Evolutionary conservation across 2,329 filamentous ascomycete genomes (phyloP).

Genomic region (Fusarium tupiense): DNA sequence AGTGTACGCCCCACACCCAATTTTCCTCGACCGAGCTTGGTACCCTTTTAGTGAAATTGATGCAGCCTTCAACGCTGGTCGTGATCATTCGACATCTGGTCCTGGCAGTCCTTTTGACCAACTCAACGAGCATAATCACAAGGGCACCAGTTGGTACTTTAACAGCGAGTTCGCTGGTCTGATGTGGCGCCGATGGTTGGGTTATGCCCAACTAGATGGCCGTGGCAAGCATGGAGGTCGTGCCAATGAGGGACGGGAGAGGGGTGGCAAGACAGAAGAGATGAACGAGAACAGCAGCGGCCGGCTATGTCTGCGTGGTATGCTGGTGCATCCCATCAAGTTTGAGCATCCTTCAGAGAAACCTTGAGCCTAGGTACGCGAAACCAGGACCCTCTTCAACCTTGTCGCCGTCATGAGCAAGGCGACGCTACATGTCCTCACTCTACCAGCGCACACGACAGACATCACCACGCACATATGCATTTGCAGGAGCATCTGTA

Average conservation of each 20-base stretch:
- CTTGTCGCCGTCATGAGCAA: conserved; percentile 44
- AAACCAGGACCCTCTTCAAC: neutral
- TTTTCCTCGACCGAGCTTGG: conserved; percentile 83
- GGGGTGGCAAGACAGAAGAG: conserved; percentile 64
- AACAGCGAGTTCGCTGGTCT: conserved; percentile 79
- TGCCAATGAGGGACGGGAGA: conserved; percentile 57
- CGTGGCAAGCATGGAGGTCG: conserved; percentile 60
- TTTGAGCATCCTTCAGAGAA: conserved; percentile 63
- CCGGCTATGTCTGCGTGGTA: conserved; percentile 80
- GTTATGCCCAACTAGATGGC: conserved; percentile 64
- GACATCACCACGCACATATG: conserved; percentile 44
- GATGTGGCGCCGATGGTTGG: conserved; percentile 83
- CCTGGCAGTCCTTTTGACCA: conserved; percentile 73
- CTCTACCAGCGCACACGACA: conserved; percentile 41
- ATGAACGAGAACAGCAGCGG: conserved; percentile 59
- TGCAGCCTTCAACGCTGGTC: conserved; percentile 80
- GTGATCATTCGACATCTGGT: conserved; percentile 72
- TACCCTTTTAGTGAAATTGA: conserved; percentile 71
- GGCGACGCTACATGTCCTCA: conserved; percentile 35
- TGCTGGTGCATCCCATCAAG: conserved; percentile 86
- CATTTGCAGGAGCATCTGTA: conserved; percentile 46
- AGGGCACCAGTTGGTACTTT: conserved; percentile 86
- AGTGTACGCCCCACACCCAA: conserved; percentile 82
- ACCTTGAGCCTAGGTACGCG: conserved; percentile 24
- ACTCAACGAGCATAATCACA: conserved; percentile 83